Evolutionary conservation across 805 yeast species (phyloP).

Genomic region (Priceomyces castillae): DNA sequence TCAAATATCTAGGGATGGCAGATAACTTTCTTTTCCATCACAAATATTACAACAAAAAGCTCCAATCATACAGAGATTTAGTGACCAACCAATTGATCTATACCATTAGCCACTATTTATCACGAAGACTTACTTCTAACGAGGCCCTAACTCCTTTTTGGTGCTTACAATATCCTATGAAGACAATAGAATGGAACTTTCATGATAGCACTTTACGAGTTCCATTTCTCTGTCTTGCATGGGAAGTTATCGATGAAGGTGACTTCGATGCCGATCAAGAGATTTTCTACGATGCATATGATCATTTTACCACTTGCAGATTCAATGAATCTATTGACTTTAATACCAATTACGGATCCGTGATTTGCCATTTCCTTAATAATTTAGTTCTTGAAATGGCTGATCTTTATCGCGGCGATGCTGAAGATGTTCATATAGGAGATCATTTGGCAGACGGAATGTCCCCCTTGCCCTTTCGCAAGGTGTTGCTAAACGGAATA

Average conservation of each 20-base stretch:
- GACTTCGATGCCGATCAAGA: slow-evolving; percentile 34
- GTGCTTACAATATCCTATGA: slow-evolving; percentile 17
- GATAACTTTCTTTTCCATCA: slow-evolving; percentile 67
- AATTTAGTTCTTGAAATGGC: slow-evolving; percentile 30
- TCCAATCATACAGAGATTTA: slow-evolving; percentile 54
- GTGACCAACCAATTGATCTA: slow-evolving; percentile 58
- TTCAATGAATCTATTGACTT: slow-evolving; percentile 9
- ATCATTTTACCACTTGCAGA: slow-evolving; percentile 11
- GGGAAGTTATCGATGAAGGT: slow-evolving; percentile 32
- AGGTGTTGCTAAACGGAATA: slow-evolving; percentile 31
- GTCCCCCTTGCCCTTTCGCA: slow-evolving; percentile 9
- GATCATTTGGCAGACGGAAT: slow-evolving; percentile 35
- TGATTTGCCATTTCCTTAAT: slow-evolving; percentile 35
- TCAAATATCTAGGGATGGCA: slow-evolving; percentile 44
- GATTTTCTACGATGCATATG: slow-evolving; percentile 18
- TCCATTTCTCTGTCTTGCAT: slow-evolving; percentile 34
- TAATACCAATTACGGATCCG: slow-evolving; percentile 14
- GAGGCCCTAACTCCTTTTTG: slow-evolving; percentile 12
- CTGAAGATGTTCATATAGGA: slow-evolving; percentile 33
- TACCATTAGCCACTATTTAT: slow-evolving; percentile 45
- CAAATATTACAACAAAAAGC: slow-evolving; percentile 49
- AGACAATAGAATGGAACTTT: slow-evolving; percentile 29
- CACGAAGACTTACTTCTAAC: slow-evolving; percentile 26
- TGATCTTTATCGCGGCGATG: slow-evolving; percentile 39
- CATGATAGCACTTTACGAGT: slow-evolving; percentile 24